These are phyloP conservation scores for Jamesozyma piceae DNA, from an alignment of 805 yeast genomes.

Conservation along the genomic window DNA sequence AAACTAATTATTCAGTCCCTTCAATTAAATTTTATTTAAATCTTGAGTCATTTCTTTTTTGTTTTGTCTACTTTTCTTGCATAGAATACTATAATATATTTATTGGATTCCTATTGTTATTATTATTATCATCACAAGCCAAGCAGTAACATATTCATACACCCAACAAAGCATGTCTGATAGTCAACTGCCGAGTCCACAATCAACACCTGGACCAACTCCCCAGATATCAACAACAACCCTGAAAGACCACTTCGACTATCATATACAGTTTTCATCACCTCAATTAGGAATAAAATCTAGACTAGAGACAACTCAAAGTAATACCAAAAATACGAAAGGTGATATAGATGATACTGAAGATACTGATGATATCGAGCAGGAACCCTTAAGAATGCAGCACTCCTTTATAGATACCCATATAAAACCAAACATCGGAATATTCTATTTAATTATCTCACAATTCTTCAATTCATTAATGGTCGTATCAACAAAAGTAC, in stretches of 20 bases:
- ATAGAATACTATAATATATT: too few species aligned
- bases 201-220: neutral
- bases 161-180: neutral
- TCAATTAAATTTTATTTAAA: too few species aligned
- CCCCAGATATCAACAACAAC: neutral
- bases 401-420: conserved; percentile 9
- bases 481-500: conserved; percentile 66
- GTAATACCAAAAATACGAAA: neutral
- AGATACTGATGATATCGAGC: neutral
- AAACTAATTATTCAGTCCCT: too few species aligned
- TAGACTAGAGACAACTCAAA: neutral
- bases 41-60: too few species aligned
- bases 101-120: too few species aligned
- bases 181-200: neutral
- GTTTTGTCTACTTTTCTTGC: too few species aligned
- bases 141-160: too few species aligned
- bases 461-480: conserved; percentile 70
- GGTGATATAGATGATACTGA: neutral
- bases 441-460: conserved; percentile 46
- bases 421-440: conserved; percentile 40
- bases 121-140: too few species aligned
- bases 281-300: neutral
- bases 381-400: conserved; percentile 2
- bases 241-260: neutral
- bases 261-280: neutral